Evolutionary conservation across 2,329 filamentous ascomycete genomes (phyloP).

Genomic region (Botryotinia convoluta): DNA sequence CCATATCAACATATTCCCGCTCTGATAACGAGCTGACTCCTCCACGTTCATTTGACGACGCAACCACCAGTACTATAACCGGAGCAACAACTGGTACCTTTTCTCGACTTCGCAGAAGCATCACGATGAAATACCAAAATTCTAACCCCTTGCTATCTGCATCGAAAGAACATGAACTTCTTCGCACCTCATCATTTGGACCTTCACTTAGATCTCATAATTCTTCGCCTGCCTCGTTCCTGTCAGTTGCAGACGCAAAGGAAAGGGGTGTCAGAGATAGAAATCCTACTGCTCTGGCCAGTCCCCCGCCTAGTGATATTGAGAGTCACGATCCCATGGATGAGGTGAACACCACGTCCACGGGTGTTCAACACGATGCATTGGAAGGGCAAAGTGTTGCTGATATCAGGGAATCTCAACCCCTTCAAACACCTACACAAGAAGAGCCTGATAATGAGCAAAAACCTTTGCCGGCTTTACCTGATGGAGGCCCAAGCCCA

Average conservation of each 20-base stretch:
- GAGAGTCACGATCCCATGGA: constrained; percentile 7
- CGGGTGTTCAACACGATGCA: neutral
- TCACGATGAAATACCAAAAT: constrained; percentile 12
- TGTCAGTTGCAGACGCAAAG: constrained; percentile 3
- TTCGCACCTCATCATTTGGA: constrained; percentile 14
- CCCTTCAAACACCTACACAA: neutral
- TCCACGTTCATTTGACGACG: constrained; percentile 14
- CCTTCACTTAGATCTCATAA: constrained; percentile 12
- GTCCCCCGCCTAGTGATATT: constrained; percentile 8
- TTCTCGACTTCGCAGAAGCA: constrained; percentile 18
- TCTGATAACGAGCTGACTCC: constrained; percentile 23
- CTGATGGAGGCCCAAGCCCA: neutral
- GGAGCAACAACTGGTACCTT: constrained; percentile 12
- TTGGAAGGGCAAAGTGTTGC: neutral
- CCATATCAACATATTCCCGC: constrained; percentile 23
- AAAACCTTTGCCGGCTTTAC: constrained; percentile 10
- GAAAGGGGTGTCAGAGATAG: constrained; percentile 6
- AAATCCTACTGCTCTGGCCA: neutral
- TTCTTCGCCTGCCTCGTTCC: constrained; percentile 5
- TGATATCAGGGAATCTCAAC: neutral
- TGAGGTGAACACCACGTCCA: constrained; percentile 3
- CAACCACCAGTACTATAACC: neutral
- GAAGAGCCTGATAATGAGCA: neutral
- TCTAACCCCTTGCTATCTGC: constrained; percentile 5
- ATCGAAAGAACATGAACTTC: constrained; percentile 9